A percentile compares a stretch with the other conserved stretches of the same genome.
Evolutionary conservation across 805 yeast species (phyloP).

Genomic region (Yarrowia sp.): DNA sequence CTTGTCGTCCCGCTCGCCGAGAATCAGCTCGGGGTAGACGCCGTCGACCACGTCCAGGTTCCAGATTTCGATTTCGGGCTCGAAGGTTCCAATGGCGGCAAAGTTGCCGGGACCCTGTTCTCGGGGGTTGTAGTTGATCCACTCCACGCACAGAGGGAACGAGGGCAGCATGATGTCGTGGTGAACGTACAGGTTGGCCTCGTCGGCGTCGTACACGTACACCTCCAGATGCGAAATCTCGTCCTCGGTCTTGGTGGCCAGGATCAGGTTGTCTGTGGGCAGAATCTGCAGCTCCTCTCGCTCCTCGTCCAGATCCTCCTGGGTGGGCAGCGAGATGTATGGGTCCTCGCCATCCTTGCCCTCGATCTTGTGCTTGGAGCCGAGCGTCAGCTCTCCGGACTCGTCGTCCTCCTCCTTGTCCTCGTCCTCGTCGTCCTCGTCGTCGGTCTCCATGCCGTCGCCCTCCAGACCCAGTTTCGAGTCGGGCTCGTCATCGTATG

Average conservation of each 20-base stretch:
- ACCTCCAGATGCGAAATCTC: constrained; percentile 90
- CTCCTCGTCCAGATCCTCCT: constrained; percentile 68
- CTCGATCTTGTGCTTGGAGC: constrained; percentile 46
- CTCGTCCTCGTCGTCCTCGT: constrained; percentile 50
- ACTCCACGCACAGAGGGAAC: constrained; percentile 94
- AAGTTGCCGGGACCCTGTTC: constrained; percentile 69
- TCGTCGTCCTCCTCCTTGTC: constrained; percentile 44
- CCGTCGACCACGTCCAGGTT: constrained; percentile 88
- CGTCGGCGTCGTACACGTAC: constrained; percentile 79
- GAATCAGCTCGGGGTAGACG: constrained; percentile 88
- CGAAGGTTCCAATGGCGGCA: constrained; percentile 96
- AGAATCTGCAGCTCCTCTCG: constrained; percentile 79
- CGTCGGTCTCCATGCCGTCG: constrained; percentile 63
- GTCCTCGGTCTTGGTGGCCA: constrained; percentile 94
- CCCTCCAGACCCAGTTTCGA: constrained; percentile 53
- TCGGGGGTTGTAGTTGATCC: constrained; percentile 67
- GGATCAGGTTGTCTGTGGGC: constrained; percentile 84
- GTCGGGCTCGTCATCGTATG: constrained; percentile 67
- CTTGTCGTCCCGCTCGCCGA: constrained; percentile 69
- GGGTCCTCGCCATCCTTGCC: constrained; percentile 52
- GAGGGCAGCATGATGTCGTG: constrained; percentile 97
- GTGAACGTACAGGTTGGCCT: constrained; percentile 79
- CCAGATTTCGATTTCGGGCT: constrained; percentile 97
- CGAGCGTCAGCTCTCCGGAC: constrained; percentile 43
- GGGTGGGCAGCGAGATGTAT: constrained; percentile 58